phyloP scores from a whole-genome alignment of 2,329 filamentous ascomycete species.

The Fusarium dimerum region DNA sequence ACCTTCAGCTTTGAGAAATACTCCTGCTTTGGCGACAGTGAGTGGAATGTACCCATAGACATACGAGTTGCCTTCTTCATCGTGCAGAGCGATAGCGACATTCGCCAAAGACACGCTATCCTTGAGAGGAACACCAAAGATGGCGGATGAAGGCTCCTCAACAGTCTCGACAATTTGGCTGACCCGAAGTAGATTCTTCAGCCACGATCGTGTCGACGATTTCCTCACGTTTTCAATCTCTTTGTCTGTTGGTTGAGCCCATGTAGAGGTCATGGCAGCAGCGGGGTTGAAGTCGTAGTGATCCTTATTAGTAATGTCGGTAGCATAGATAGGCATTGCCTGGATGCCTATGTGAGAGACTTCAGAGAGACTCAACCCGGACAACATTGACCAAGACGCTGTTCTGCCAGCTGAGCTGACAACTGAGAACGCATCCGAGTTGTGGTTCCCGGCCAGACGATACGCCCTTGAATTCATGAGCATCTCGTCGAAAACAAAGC shows the following conservation, averaged over 20 bases:
- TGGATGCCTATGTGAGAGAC: slow-evolving; percentile 10
- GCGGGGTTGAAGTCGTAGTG: slow-evolving; percentile 1
- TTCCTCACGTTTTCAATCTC: background rate
- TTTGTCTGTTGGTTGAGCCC: background rate
- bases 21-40: background rate
- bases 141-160: background rate
- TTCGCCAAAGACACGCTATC: background rate
- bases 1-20: slow-evolving; percentile 1
- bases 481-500: slow-evolving; percentile 6
- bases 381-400: slow-evolving; percentile 11
- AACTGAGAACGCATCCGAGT: slow-evolving; percentile 8
- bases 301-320: slow-evolving; percentile 7
- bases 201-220: background rate
- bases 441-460: background rate
- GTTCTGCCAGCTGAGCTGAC: slow-evolving; percentile 9
- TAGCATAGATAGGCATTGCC: slow-evolving; percentile 7
- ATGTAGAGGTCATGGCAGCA: background rate
- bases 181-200: background rate
- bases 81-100: background rate
- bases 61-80: background rate
- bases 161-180: background rate
- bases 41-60: background rate
- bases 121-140: slow-evolving; percentile 2
- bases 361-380: slow-evolving; percentile 10
- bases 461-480: slow-evolving; percentile 9